Evolutionary conservation across 495 filamentous ascomycete genomes (phyloP).

Genomic region (Aspergillus hancockii): DNA sequence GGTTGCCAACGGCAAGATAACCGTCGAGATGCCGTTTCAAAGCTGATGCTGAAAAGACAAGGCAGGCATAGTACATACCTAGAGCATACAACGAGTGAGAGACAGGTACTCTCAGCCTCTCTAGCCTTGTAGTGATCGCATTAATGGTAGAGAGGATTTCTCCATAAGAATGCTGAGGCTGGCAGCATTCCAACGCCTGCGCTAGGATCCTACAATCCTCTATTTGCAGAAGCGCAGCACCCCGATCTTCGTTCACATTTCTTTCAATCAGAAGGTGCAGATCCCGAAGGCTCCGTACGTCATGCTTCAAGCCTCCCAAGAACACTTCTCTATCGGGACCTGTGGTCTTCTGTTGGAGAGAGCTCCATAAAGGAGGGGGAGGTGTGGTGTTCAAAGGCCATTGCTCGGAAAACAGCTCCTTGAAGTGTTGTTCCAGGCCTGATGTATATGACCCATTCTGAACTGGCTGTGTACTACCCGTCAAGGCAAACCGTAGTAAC

Average conservation of each 20-base stretch:
- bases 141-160: constrained; percentile 33
- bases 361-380: constrained; percentile 26
- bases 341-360: constrained; percentile 12
- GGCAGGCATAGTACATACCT: constrained; percentile 34
- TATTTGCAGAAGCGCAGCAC: constrained; percentile 13
- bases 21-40: constrained; percentile 27
- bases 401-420: constrained; percentile 22
- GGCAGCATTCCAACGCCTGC: constrained; percentile 17
- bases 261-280: constrained; percentile 25
- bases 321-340: constrained; percentile 11
- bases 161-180: constrained; percentile 20
- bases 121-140: constrained; percentile 30
- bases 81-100: constrained; percentile 14
- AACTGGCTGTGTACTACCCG: constrained; percentile 15
- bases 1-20: constrained; percentile 10
- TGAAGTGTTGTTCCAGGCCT: constrained; percentile 10
- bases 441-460: neutral
- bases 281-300: constrained; percentile 11
- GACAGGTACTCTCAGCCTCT: constrained; percentile 15
- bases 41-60: constrained; percentile 28
- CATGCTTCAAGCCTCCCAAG: constrained; percentile 2
- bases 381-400: constrained; percentile 25
- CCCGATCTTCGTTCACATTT: constrained; percentile 15
- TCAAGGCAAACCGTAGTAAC: constrained; percentile 34
- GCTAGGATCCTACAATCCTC: neutral